Percentiles rank a stretch among this genome's conserved stretches.
These are phyloP conservation scores for Phytophthora europaea DNA, from an alignment of 352 stramenopile genomes.

Conservation along the genomic window DNA sequence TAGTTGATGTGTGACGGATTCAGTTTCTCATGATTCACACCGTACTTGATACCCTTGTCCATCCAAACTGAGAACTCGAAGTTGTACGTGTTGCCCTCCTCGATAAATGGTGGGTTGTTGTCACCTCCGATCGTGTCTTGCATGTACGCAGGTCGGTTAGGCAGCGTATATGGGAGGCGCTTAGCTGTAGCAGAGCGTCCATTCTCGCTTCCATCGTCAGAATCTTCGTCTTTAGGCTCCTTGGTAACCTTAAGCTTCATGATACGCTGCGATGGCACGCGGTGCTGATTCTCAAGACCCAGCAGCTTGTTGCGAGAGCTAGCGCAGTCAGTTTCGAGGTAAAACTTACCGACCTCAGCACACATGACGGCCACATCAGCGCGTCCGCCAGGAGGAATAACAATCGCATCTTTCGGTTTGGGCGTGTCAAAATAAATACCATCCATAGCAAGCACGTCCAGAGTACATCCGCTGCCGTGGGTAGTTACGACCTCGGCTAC, in stretches of 20 bases:
- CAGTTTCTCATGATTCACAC: conserved; percentile 73
- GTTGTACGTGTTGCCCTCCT: conserved; percentile 58
- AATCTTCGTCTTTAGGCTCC: conserved; percentile 16
- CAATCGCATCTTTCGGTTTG: conserved; percentile 54
- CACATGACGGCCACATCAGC: conserved; percentile 74
- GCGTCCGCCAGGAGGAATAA: conserved; percentile 73
- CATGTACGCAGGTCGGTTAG: conserved; percentile 75
- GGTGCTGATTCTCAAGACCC: conserved; percentile 71
- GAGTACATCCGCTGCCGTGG: conserved; percentile 46
- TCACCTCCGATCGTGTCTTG: conserved; percentile 32
- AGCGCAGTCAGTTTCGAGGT: conserved; percentile 71
- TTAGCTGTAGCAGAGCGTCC: conserved; percentile 32
- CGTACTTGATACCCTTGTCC: conserved; percentile 59
- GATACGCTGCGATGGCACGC: conserved; percentile 74
- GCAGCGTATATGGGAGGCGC: conserved; percentile 47
- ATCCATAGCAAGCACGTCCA: conserved; percentile 76
- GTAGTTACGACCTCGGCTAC: conserved; percentile 73
- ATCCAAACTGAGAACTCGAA: conserved; percentile 86
- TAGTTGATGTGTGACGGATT: conserved; percentile 60
- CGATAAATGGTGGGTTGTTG: conserved; percentile 33
- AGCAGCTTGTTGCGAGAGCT: conserved; percentile 67
- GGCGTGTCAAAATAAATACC: conserved; percentile 71
- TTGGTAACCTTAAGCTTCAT: conserved; percentile 57
- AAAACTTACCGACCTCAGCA: conserved; percentile 59
- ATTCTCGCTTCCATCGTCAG: conserved; percentile 24